Evolutionary conservation across 352 stramenopile genomes (phyloP), one percentile per base, ranked within the genome.

Genomic region (Pythium graminicola): DNA sequence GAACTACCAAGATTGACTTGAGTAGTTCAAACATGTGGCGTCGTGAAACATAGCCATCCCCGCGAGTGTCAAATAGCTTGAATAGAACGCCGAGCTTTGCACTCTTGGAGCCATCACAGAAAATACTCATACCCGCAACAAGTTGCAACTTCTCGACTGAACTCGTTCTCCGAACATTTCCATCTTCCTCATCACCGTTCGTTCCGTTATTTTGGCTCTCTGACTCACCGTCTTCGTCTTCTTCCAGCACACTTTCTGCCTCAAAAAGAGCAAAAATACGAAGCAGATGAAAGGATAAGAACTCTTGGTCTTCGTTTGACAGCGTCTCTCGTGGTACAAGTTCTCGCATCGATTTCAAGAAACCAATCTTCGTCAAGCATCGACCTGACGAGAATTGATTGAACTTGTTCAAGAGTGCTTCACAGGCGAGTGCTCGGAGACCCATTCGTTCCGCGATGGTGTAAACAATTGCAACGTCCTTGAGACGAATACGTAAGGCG

Each of bases 21-120:
- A 94, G 64, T 58, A 92, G 62, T 55, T 92, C 81, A 51, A 89
- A 94, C 24, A 94, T 61, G 38, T 84, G 77, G 1, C 83, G 74
- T 0, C 83, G 75, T 17, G 73, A 82, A 1, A 94, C 77, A 20
- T 70, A 72, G 0, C 81, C 81, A 38, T 82, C 68, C 11, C 69
- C 62, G 7, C 85, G 81, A 2, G 64, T 63, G 20, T 88, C 80
- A 38, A 90, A 91, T 3, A 93, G 54, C 43, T 84, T 87, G 48
- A 95, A 96, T 11, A 95, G 49, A 11, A 90, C 81, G 2, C 85
- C 76, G 2, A 98, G 76, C 57, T 98, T 98, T 2, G 76, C 78
- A 61, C 89, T 98, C 61, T 99, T 99, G 11, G 92, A 96, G 2
- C 89, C 95, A 11, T 85, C 88, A 51, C 90, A 98, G 36, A 99